A percentile compares a stretch with the other conserved stretches of the same genome.
Conservation (phyloP, 345 rosid species). For the Noccaea caerulescens region DNA sequence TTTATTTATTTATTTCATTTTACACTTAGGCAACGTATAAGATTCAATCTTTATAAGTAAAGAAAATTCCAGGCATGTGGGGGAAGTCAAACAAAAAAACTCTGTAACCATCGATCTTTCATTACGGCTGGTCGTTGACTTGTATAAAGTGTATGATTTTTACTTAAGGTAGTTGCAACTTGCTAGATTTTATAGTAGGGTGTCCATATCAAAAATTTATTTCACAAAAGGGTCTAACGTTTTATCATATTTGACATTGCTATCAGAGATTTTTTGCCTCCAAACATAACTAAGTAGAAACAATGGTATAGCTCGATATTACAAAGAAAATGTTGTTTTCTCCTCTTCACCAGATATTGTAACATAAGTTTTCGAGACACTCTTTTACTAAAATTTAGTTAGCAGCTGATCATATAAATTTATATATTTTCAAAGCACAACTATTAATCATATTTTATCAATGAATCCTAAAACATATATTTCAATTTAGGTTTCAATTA, state of each 20-base stretch:
- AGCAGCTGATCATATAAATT: neutral
- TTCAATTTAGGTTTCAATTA: neutral
- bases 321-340: neutral
- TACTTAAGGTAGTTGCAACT: slow-evolving; percentile 13
- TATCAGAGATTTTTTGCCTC: neutral
- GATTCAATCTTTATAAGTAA: slow-evolving; percentile 3
- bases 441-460: neutral
- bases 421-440: neutral
- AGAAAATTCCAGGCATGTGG: slow-evolving; percentile 19
- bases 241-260: neutral
- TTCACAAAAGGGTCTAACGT: slow-evolving; percentile 7
- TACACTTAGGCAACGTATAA: neutral
- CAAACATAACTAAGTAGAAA: neutral
- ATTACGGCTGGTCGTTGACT: slow-evolving; percentile 31
- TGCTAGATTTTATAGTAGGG: neutral
- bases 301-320: neutral
- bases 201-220: neutral
- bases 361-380: neutral
- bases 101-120: slow-evolving; percentile 2
- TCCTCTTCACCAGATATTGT: slow-evolving; percentile 12
- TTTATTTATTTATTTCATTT: neutral
- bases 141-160: slow-evolving; percentile 14
- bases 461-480: neutral
- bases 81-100: slow-evolving; percentile 36
- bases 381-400: neutral